Conservation (phyloP, 192 early-diverging fungal species). For the Physocladia obscura region DNA sequence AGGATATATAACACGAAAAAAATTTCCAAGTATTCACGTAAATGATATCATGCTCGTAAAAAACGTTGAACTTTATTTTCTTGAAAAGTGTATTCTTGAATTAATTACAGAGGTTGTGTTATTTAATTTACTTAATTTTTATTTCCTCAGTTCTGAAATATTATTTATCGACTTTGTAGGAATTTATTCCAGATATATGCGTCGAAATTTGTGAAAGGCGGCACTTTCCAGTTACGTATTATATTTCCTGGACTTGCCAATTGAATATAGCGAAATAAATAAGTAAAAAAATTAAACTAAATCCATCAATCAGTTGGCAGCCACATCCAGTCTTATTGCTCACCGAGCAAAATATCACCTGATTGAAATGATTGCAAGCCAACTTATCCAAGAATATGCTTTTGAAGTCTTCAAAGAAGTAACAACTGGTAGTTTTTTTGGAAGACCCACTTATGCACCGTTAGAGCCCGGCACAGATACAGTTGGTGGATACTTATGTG, state of each 20-base stretch:
- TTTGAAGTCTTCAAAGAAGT: background rate
- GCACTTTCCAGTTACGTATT: background rate
- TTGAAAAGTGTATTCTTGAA: slow-evolving; percentile 13
- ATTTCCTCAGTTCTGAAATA: background rate
- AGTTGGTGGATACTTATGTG: slow-evolving; percentile 8
- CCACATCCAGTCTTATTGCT: background rate
- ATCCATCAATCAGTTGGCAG: background rate
- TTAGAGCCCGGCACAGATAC: background rate
- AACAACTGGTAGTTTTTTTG: background rate
- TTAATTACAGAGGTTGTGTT: slow-evolving; percentile 6
- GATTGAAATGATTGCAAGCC: background rate
- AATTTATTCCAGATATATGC: slow-evolving; percentile 17
- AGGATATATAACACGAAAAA: slow-evolving; percentile 16
- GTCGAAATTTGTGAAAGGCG: slow-evolving; percentile 15
- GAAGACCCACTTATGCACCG: background rate
- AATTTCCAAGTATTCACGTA: background rate
- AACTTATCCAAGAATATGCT: slow-evolving; percentile 2
- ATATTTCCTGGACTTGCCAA: no score
- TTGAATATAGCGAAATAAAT: no score
- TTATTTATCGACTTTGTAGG: background rate
- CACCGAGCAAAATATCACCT: slow-evolving; percentile 20
- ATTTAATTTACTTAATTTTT: background rate
- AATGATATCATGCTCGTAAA: background rate
- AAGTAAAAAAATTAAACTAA: no score
- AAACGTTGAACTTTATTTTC: background rate